Evolutionary conservation across 805 yeast genomes (phyloP).

Genomic region (Saturnispora zaruensis): DNA sequence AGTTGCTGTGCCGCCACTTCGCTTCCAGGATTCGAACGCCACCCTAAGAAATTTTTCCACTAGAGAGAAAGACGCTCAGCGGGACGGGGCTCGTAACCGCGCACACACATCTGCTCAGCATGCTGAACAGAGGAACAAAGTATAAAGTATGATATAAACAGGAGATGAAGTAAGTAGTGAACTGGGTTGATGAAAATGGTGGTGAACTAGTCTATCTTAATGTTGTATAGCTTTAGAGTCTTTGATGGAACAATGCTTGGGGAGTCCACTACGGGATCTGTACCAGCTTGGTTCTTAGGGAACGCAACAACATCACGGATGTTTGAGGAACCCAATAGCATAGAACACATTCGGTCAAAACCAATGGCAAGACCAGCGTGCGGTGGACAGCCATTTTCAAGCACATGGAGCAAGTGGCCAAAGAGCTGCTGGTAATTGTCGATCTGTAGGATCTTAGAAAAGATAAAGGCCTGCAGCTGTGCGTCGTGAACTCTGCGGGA

Average conservation of each 20-base stretch:
- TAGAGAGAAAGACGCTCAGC: not conserved
- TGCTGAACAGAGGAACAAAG: not conserved
- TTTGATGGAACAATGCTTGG: constrained; percentile 57
- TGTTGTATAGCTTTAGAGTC: constrained; percentile 47
- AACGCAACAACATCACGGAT: constrained; percentile 93
- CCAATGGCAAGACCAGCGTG: constrained; percentile 98
- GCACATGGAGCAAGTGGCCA: constrained; percentile 78
- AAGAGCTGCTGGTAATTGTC: constrained; percentile 52
- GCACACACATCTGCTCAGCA: constrained; percentile 8
- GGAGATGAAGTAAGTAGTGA: not conserved
- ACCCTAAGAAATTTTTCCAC: not conserved
- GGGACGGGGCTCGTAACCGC: constrained; percentile 6
- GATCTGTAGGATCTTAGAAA: constrained; percentile 56
- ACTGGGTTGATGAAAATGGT: not conserved
- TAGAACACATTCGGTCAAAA: constrained; percentile 86
- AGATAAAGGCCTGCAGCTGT: constrained; percentile 62
- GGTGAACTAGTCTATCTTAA: constrained; percentile 16
- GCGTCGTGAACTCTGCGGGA: constrained; percentile 91
- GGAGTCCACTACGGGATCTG: constrained; percentile 79
- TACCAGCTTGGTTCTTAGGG: constrained; percentile 86
- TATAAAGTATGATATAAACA: not conserved
- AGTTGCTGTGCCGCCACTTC: not conserved
- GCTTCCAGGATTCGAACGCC: constrained; percentile 8
- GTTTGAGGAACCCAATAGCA: constrained; percentile 67
- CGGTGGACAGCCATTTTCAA: constrained; percentile 92